Evolutionary conservation across 1,284 basidiomycete genomes (phyloP), one percentile per base, ranked within the genome.

Genomic region (Ganoderma lucidum): DNA sequence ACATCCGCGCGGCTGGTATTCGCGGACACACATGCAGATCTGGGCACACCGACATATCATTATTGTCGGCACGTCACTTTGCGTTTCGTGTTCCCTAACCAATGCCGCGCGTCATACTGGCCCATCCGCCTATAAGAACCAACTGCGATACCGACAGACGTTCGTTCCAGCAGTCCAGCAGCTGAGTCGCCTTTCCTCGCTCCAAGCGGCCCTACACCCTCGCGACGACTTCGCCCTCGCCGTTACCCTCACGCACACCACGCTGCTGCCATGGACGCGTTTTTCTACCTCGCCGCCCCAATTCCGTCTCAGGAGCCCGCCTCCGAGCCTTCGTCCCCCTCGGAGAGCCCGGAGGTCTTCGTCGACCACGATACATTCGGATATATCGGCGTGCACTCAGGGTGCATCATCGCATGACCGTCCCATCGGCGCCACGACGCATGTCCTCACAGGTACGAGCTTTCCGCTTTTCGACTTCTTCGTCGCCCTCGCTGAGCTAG

Each of bases 391-490:
- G 45, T 48, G 45, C 45, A 48, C 19, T 48, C 45, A 9, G 45
- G 45, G 30, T 56, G 53, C 53, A 32, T 56, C 53, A 35, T 56
- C 53, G 53, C 53, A 56, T 56, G 53, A 56, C 53, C 23, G 23
- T 23, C 35, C 30, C 30, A 10, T 19, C 10, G 2, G 4, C 30
- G 14, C 30, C 17, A 15, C 32, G 4, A 32, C 30, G 23, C 23
- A 15, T 28, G 30, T 19, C 53, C 30, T 30, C 30, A 56, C 6
- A 32, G 53, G 53, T 56, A 35, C 17, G 53, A 14, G 28, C 14
- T 15, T 55, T 9, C 15, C 30, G 2, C 10, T 56, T 10, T 0
- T 32, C 28, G 28, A 30, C 14, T 2, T 19, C 30, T 6, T 19
- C 14, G 23, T 23, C 23, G 23, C 1, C 30, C 28, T 32, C 53